Percentiles rank a stretch among this genome's conserved stretches.
phyloP scores from a whole-genome alignment of 2,329 filamentous ascomycete species.

The Neofusicoccum laricinum region DNA sequence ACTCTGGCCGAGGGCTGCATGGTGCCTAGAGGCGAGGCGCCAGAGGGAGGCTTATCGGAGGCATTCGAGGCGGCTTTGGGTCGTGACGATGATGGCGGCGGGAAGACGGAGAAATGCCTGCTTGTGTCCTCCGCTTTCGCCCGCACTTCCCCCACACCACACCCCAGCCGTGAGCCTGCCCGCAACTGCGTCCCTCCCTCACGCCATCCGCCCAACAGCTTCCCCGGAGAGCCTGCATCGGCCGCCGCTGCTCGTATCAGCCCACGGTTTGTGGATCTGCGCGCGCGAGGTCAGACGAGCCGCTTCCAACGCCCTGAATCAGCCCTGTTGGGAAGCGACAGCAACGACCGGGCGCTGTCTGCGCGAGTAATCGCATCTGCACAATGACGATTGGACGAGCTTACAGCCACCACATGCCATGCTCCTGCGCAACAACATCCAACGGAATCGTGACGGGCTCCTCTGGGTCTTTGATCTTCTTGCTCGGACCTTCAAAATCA shows the following conservation, averaged over 20 bases:
- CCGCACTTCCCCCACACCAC: neutral
- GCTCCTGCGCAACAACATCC: neutral
- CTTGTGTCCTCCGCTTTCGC: neutral
- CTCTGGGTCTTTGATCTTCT: too few relatives aligned
- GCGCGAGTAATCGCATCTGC: neutral
- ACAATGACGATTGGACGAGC: slow-evolving; percentile 11
- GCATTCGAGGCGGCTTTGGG: slow-evolving; percentile 10
- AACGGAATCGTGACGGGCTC: neutral
- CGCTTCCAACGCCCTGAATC: neutral
- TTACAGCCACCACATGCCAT: neutral
- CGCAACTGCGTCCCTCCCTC: neutral
- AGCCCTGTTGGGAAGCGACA: too few relatives aligned
- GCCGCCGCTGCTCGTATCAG: too few relatives aligned
- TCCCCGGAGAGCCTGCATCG: neutral
- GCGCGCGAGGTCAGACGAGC: neutral
- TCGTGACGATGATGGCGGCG: slow-evolving; percentile 8
- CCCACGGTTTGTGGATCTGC: neutral
- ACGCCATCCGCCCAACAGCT: neutral
- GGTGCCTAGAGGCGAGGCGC: slow-evolving; percentile 13
- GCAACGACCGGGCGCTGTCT: neutral
- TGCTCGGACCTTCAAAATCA: neutral
- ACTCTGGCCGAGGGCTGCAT: slow-evolving; percentile 11
- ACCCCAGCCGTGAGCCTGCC: neutral
- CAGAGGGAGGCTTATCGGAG: slow-evolving; percentile 12
- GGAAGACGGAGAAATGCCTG: slow-evolving; percentile 11